A percentile compares a stretch with the other conserved stretches of the same genome.
Conservation (phyloP, 164 flowering plant species). For the Vitis vinifera region ASM3070453v1 NC_081809.1:6971501-6972000, state of each 20-base stretch:
- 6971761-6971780: constrained; percentile 74
- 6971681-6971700: too few species aligned
- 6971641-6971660: too few species aligned
- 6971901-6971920: constrained; percentile 73
- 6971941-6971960: constrained; percentile 24
- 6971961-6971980: constrained; percentile 46
- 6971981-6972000: constrained; percentile 49
- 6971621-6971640: too few species aligned
- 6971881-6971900: constrained; percentile 92
- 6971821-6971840: constrained; percentile 44
- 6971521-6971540: too few species aligned
- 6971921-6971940: constrained; percentile 46
- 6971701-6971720: constrained; percentile 1
- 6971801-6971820: constrained; percentile 58
- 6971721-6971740: constrained; percentile 63
- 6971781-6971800: constrained; percentile 60
- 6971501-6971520: too few species aligned
- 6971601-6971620: too few species aligned
- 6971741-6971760: constrained; percentile 74
- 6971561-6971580: too few species aligned
- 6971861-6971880: constrained; percentile 79
- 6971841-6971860: constrained; percentile 47
- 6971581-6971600: too few species aligned
- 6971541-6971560: too few species aligned
- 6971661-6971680: too few species aligned